phyloP scores from a whole-genome alignment of 1,139 yeast species.

The Diutina pseudorugosa region DNA sequence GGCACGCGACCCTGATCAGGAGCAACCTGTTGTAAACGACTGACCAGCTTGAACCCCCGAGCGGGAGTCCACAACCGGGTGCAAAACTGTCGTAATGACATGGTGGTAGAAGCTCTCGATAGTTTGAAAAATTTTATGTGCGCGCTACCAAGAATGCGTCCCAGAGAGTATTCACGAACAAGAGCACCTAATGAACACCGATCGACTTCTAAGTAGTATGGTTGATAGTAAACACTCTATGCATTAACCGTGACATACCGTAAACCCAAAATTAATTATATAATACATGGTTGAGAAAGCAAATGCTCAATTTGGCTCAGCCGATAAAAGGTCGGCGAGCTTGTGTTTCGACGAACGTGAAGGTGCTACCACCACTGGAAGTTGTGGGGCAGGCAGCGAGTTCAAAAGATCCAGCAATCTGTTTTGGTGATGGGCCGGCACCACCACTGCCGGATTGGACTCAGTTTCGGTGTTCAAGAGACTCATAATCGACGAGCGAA shows the following conservation, averaged over 20 bases:
- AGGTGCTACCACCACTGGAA: background rate
- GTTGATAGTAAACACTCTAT: background rate
- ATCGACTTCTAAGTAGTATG: too few species aligned
- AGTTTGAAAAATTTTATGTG: slow-evolving; percentile 1
- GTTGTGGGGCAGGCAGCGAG: background rate
- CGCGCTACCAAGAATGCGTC: slow-evolving; percentile 1
- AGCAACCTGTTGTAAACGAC: background rate
- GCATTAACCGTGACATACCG: background rate
- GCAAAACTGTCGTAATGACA: slow-evolving; percentile 2
- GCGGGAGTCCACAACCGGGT: background rate
- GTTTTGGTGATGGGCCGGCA: background rate
- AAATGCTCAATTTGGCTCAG: slow-evolving; percentile 1
- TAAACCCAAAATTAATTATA: background rate
- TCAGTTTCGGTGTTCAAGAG: background rate
- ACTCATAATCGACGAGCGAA: background rate
- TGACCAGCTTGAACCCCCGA: background rate
- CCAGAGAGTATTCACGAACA: too few species aligned
- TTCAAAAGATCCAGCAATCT: slow-evolving; percentile 2
- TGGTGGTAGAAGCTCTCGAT: background rate
- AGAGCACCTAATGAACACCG: too few species aligned
- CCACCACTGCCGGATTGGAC: background rate
- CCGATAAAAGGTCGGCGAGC: slow-evolving; percentile 2
- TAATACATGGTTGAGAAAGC: background rate
- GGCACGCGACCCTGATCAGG: background rate
- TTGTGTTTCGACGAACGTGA: background rate